Evolutionary conservation across 192 early-diverging fungal genomes (phyloP).

Genomic region (Chytriomyces sp.): DNA sequence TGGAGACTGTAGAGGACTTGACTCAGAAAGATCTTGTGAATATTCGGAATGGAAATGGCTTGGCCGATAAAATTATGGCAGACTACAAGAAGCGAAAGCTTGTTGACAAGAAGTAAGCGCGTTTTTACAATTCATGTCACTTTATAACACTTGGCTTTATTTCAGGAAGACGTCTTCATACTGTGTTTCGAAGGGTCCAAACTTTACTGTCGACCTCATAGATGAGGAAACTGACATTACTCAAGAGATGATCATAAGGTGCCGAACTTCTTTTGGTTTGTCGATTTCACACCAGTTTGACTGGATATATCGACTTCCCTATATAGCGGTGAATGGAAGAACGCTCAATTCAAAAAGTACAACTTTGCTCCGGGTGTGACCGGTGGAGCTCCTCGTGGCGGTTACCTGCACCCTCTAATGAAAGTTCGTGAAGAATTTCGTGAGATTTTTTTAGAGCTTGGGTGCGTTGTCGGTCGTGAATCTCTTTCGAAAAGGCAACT

Average conservation of each 20-base stretch:
- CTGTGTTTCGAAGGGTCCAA: constrained; percentile 79
- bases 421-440: constrained; percentile 99
- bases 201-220: constrained; percentile 82
- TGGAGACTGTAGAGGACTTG: constrained; percentile 82
- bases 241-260: constrained; percentile 83
- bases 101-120: constrained; percentile 40
- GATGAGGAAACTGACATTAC: constrained; percentile 96
- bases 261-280: not conserved
- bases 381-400: constrained; percentile 78
- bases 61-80: constrained; percentile 66
- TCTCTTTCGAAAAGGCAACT: not conserved
- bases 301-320: not conserved
- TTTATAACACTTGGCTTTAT: not conserved
- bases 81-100: constrained; percentile 60
- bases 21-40: constrained; percentile 73
- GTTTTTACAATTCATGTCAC: constrained; percentile 1
- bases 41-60: constrained; percentile 65
- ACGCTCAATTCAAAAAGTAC: constrained; percentile 94
- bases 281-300: not conserved
- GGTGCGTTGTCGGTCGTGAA: constrained; percentile 50
- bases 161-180: constrained; percentile 66
- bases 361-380: constrained; percentile 85
- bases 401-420: constrained; percentile 96
- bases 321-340: constrained; percentile 88
- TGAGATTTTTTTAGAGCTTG: constrained; percentile 98